Base-by-base conservation (phyloP, 2,329 filamentous ascomycete species). In the Ophiostoma novo-ulmi region DNA sequence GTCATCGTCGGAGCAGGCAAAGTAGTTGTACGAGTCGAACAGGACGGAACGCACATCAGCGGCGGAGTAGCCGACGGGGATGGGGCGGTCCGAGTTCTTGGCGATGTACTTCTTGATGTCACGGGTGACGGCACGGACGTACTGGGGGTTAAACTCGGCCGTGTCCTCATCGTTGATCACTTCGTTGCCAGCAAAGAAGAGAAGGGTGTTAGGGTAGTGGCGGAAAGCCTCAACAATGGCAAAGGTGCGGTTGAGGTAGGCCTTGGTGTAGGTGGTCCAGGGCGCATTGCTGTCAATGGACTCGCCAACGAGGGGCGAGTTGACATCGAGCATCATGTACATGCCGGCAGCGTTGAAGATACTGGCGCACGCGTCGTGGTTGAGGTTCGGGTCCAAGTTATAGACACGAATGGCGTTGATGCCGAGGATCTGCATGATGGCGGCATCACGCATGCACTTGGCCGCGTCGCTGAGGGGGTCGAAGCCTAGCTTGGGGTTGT, bases 31-130 rank as follows among this genome's bases (percentile, higher is more conserved):
- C 70, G 87, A 90, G 76, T 94, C 91, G 77, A 89, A 83, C 35
- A 94, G 85, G 63, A 92, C 87, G 1, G 85, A 81, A 72, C 91
- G 89, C 63, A 94, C 91, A 78, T 94, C 91, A 67, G 91, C 91
- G 72, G 91, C 91, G 7, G 90, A 93, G 84, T 94, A 94, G 64
- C 91, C 91, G 71, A 93, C 89, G 31, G 91, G 91, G 74, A 94
- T 91, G 72, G 81, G 75, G 75, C 91, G 89, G 77, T 87, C 84
- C 72, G 86, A 82, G 77, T 91, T 87, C 77, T 88, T 89, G 80
- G 88, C 87, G 81, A 93, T 89, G 83, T 94, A 94, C 78, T 89
- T 89, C 84, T 92, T 93, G 78, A 94, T 84, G 80, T 94, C 91
- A 77, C 91, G 89, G 66, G 89, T 93, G 73, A 92, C 87, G 73